Evolutionary conservation across 1,139 yeast genomes (phyloP), one percentile per base, ranked within the genome.

Genomic region (Diutina rugosa): DNA sequence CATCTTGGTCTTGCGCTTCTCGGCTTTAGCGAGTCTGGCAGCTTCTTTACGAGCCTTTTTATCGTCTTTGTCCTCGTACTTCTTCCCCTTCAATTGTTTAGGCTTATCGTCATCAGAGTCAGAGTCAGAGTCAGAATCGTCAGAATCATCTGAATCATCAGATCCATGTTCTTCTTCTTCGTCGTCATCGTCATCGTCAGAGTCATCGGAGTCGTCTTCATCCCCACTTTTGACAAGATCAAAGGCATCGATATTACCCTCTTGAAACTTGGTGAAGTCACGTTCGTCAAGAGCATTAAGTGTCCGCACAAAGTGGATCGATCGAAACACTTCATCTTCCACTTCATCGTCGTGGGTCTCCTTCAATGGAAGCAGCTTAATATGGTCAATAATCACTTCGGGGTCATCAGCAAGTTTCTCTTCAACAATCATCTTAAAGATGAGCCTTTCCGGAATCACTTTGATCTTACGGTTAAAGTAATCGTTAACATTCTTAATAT

Each of bases 401-500:
- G 75, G 71, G 57, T 76, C 73, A 59, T 78, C 74, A 55, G 49
- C 60, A 51, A 74, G 56, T 28, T 51, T 28, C 26, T 51, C 54
- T 26, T 38, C 54, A 14, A 38, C 54, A 32, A 90, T 82, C 65
- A 86, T 90, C 65, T 82, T 84, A 72, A 91, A 95, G 35, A 93
- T 77, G 44, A 82, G 76, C 60, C 96, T 77, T 68, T 93, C 99
- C 2, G 95, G 82, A 62, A 87, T 87, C 4, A 89, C 86, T 57
- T 81, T 79, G 49, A 90, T 88, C 67, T 85, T 84, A 59, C 84
- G 77, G 58, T 76, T 74, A 65, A 95, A 95, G 68, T 85, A 95
- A 64, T 88, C 95, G 65, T 90, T 93, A 21, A 93, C 90, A 65
- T 95, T 95, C 69, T 91, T 93, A 65, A 95, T 91, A 70, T 95